A percentile compares a stretch with the other conserved stretches of the same genome.
phyloP scores from a whole-genome alignment of 805 yeast species.

The Monosporozyma aerobia region DNA sequence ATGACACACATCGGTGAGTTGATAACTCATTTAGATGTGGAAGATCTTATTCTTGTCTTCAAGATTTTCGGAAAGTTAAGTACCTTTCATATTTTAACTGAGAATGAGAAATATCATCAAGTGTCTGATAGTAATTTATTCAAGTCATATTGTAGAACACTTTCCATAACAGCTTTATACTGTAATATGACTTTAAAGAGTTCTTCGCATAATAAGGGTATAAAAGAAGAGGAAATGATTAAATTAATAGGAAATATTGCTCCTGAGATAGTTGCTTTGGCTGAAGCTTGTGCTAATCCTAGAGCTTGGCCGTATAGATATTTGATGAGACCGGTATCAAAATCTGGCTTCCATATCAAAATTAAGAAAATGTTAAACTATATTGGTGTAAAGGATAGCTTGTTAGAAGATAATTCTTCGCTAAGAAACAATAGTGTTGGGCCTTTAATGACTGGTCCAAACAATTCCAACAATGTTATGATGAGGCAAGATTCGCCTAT shows the following conservation, averaged over 20 bases:
- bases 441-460: not conserved
- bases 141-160: constrained; percentile 10
- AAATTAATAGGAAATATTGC: constrained; percentile 61
- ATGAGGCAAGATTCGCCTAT: not conserved
- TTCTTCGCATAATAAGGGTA: constrained; percentile 7
- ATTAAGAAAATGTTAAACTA: constrained; percentile 7
- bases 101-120: constrained; percentile 8
- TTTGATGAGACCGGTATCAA: constrained; percentile 18
- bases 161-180: constrained; percentile 14
- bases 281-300: constrained; percentile 12
- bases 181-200: constrained; percentile 12
- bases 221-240: constrained; percentile 51
- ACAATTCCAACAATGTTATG: not conserved
- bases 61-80: constrained; percentile 4
- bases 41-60: constrained; percentile 4
- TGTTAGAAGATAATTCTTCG: not conserved
- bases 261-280: constrained; percentile 33
- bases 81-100: constrained; percentile 2
- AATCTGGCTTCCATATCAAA: constrained; percentile 22
- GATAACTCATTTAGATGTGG: not conserved
- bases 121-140: constrained; percentile 10
- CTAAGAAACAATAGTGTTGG: not conserved
- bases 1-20: constrained; percentile 1
- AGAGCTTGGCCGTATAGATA: constrained; percentile 17
- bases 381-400: not conserved